Base-by-base conservation (phyloP, 768 basidiomycete species). In the Fomitopsis pulvina region DNA sequence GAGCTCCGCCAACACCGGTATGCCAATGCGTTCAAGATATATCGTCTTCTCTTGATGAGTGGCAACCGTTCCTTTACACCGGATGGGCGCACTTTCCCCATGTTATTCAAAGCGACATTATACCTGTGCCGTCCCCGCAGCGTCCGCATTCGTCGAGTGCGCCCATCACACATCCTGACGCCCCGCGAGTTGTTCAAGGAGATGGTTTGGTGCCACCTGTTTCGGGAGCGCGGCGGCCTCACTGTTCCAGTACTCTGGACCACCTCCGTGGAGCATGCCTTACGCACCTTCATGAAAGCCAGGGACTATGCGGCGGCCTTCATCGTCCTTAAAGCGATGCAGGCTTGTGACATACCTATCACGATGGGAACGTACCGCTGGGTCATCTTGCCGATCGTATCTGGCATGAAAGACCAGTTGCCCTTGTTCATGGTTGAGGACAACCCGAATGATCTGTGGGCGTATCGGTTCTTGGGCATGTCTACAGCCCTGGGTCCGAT, bases 231-330 rank as follows among this genome's bases (percentile, higher is more conserved):
- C 2, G 56, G 52, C 11, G 18, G 6, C 9, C 53, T 54, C 24
- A 18, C n/a, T 25, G 37, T 5, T 0, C 41, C 52, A 1, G 50
- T 50, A 4, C 22, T 62, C 43, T 51, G 53, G 45, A 14, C 16
- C 24, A 27, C 47, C 61, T 61, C 74, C 1, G 57, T 80, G 30
- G 71, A 71, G 53, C 56, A 68, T 24, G 69, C 71, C 1, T 63
- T 81, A 4, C 69, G 70, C n/a, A 63, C 70, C 0, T 76, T 78
- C 54, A 60, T 81, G 47, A 59, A 58, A 0, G 56, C 62, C 9
- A 62, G 64, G 2, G 80, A 81, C 61, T 80, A 77, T 50, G 60
- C 74, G 10, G 79, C 67, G 1, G 77, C 75, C 1, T 69, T 69
- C 52, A 57, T 74, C 41, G 63, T 63, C 16, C 50, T 81, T 8